Conservation (phyloP, 1,284 basidiomycete species). For the Pseudomicrostroma phylloplanum region DNA sequence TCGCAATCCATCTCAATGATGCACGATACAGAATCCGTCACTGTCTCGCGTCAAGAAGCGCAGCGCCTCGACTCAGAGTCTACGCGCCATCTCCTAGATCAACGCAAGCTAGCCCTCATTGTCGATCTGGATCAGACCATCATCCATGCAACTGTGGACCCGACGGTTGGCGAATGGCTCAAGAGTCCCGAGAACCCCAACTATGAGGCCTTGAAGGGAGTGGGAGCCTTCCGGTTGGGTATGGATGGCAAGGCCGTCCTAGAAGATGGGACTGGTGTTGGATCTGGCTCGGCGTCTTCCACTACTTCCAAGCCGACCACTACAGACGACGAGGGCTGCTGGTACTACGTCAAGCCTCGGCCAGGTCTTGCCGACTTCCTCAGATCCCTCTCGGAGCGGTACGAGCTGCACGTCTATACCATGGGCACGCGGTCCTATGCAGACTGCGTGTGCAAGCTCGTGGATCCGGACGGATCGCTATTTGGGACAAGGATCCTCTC, state of each 20-base stretch:
- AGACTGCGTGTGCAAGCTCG: slow-evolving; percentile 83
- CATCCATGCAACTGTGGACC: slow-evolving; percentile 96
- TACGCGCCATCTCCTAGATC: slow-evolving; percentile 67
- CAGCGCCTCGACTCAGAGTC: slow-evolving; percentile 77
- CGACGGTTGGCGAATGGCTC: slow-evolving; percentile 96
- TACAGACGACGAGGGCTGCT: slow-evolving; percentile 59
- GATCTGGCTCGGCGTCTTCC: background rate
- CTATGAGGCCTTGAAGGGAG: slow-evolving; percentile 78
- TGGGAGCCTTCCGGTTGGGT: slow-evolving; percentile 72
- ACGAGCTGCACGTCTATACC: slow-evolving; percentile 99
- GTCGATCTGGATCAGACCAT: slow-evolving; percentile 98
- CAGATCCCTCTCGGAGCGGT: slow-evolving; percentile 65
- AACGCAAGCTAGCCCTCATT: slow-evolving; percentile 81
- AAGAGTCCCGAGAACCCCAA: slow-evolving; percentile 76
- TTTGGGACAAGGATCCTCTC: slow-evolving; percentile 84
- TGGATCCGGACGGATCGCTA: slow-evolving; percentile 78
- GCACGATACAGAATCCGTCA: slow-evolving; percentile 41
- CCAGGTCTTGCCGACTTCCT: slow-evolving; percentile 82
- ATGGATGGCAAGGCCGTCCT: slow-evolving; percentile 63
- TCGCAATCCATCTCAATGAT: slow-evolving; percentile 33
- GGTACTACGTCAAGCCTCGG: slow-evolving; percentile 91
- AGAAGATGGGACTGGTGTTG: slow-evolving; percentile 10
- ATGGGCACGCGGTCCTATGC: slow-evolving; percentile 98
- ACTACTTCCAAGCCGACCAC: background rate
- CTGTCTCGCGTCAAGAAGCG: slow-evolving; percentile 60